Percentiles rank a stretch among this genome's conserved stretches.
These are phyloP conservation scores for Pichia sp. DNA, from an alignment of 1,139 yeast species.

Conservation along the genomic window DNA sequence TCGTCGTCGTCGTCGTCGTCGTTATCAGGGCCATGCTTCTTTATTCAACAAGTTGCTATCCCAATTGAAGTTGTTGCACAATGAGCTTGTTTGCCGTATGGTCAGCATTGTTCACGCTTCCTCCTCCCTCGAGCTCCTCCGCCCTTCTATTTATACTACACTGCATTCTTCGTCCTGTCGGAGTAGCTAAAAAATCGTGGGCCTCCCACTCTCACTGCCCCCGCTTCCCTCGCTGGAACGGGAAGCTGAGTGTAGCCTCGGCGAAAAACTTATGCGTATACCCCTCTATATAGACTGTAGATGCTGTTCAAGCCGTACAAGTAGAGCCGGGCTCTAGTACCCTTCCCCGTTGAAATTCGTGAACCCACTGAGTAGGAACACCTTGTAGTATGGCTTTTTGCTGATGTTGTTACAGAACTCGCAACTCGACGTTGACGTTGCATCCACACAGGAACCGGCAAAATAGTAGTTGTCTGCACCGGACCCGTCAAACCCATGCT, in stretches of 20 bases:
- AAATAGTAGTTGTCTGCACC: conserved; percentile 77
- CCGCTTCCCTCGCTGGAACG: background rate
- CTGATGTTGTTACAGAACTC: conserved; percentile 68
- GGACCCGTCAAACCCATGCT: conserved; percentile 72
- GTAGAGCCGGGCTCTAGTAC: conserved; percentile 23
- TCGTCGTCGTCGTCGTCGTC: too few species aligned
- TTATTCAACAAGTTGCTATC: too few species aligned
- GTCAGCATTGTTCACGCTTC: too few species aligned
- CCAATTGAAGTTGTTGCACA: too few species aligned
- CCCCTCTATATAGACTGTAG: background rate
- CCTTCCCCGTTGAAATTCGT: conserved; percentile 77
- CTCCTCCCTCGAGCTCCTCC: too few species aligned
- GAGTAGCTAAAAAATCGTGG: too few species aligned
- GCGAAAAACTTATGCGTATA: background rate
- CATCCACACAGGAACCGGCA: conserved; percentile 79
- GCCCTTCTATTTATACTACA: background rate
- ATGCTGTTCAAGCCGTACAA: too few species aligned
- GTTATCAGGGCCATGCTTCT: too few species aligned
- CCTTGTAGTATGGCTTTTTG: conserved; percentile 58
- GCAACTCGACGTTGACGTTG: conserved; percentile 74
- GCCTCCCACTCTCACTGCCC: background rate
- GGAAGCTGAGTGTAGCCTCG: background rate
- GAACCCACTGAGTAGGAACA: conserved; percentile 62
- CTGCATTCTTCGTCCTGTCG: too few species aligned
- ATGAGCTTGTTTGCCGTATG: too few species aligned